Evolutionary conservation across 2,329 filamentous ascomycete genomes (phyloP), one percentile per base, ranked within the genome.

Genomic region (Pyrenochaeta sp.): DNA sequence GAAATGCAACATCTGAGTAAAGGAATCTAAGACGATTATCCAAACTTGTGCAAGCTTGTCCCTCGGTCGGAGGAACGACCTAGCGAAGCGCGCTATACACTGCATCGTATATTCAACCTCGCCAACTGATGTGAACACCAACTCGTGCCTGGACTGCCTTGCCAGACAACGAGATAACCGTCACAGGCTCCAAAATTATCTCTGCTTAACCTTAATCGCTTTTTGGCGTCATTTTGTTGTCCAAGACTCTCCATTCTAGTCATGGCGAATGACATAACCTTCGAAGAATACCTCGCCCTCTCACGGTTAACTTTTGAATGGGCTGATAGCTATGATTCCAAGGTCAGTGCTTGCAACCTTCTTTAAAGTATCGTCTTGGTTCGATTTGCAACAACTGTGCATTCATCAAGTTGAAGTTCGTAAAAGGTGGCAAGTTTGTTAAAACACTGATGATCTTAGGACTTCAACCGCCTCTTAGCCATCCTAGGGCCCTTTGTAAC

Each of bases 261-360:
- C 39, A 60, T 57, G 53, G 50, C 53, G 7, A 57, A 57, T 30
- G 48, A 57, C 40, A 57, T 57, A 24, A 61, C 45, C 2, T 61
- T 61, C 28, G 12, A 50, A 46, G 53, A 50, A 12, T 60, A 50
- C 54, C 53, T 60, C 13, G 40, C 53, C 27, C 50, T 60, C 12
- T 43, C 28, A 5, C 49, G 58, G 3, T 53, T 60, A 43, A 60
- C 53, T 2, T 56, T 60, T 45, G 52, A 60, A 53, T 60, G 52
- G 57, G 57, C 57, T n/a, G 56, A 60, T 28, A 56, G 42, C 34
- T 60, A 60, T 25, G 57, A 60, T 36, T 32, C 39, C 13, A 60
- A 54, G 34, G 40, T 44, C 7, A 45, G 22, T 46, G 42, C 30
- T 22, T 19, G 19, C 19, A 19, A 1, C 19, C 19, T 19, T 19